Conservation (phyloP, 2,329 filamentous ascomycete genomes). For the Dothideomycetes sp. region DNA sequence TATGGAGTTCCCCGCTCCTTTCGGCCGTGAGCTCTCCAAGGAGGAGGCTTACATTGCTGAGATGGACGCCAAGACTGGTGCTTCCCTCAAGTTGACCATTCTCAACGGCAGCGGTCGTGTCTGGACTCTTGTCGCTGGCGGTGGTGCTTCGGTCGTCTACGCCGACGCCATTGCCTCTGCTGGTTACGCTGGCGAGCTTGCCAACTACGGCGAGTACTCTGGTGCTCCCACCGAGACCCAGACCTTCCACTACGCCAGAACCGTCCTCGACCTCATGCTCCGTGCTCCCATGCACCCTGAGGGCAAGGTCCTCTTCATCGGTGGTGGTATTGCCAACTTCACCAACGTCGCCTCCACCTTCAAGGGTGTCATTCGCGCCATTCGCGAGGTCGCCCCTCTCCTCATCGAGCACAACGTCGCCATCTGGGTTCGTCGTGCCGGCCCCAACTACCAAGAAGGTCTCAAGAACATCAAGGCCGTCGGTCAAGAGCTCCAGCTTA, state of each 20-base stretch:
- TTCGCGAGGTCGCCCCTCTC: conserved; percentile 77
- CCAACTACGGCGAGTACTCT: conserved; percentile 99
- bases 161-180: conserved; percentile 96
- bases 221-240: conserved; percentile 97
- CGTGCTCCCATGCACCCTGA: conserved; percentile 74
- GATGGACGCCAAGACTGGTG: conserved; percentile 98
- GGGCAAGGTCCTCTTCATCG: conserved; percentile 98
- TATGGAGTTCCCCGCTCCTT: conserved; percentile 98
- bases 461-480: conserved; percentile 99
- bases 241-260: conserved; percentile 97
- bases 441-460: conserved; percentile 99
- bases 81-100: conserved; percentile 95
- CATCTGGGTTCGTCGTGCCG: conserved; percentile 87
- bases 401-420: conserved; percentile 94
- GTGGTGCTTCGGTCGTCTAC: conserved; percentile 98
- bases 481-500: conserved; percentile 82
- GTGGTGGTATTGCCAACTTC: conserved; percentile 99
- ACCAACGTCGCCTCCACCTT: conserved; percentile 97
- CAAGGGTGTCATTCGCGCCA: conserved; percentile 97
- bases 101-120: conserved; percentile 85
- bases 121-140: conserved; percentile 97
- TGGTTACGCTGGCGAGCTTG: conserved; percentile 89
- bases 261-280: conserved; percentile 94
- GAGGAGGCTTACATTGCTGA: conserved; percentile 99
- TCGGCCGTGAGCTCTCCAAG: conserved; percentile 96